Percentiles rank a stretch among this genome's conserved stretches.
Evolutionary conservation across 2,329 filamentous ascomycete species (phyloP).

Genomic region (Leptographium wingfieldii): DNA sequence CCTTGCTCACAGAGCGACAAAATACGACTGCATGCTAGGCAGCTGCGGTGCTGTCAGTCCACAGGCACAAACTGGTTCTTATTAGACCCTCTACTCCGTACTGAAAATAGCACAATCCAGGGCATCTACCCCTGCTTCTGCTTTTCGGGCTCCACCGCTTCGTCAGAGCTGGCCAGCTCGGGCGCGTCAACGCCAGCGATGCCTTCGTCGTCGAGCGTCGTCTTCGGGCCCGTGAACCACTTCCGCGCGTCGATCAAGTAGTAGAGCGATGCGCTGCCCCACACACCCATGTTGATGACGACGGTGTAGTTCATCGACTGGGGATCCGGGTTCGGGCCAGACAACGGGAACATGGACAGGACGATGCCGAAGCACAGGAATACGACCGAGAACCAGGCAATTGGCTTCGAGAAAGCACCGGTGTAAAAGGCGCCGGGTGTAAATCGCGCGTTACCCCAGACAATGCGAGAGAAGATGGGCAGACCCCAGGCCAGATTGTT

Average conservation of each 20-base stretch:
- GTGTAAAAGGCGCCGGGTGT: constrained; percentile 47
- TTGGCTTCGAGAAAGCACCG: constrained; percentile 35
- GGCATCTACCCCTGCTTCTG: no score
- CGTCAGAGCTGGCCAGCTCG: neutral
- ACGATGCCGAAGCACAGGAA: constrained; percentile 44
- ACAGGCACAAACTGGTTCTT: no score
- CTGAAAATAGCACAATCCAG: no score
- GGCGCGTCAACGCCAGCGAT: neutral
- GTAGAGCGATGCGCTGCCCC: constrained; percentile 42
- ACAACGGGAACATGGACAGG: constrained; percentile 45
- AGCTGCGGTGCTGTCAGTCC: no score
- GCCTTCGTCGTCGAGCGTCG: constrained; percentile 28
- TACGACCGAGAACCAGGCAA: constrained; percentile 38
- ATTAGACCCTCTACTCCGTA: no score
- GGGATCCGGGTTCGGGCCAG: constrained; percentile 36
- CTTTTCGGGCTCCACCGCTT: neutral
- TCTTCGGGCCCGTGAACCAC: constrained; percentile 47
- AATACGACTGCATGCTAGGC: no score
- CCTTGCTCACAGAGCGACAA: no score
- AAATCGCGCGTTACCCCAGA: constrained; percentile 47
- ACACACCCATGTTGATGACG: constrained; percentile 46
- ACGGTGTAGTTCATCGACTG: constrained; percentile 50
- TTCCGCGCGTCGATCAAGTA: constrained; percentile 44
- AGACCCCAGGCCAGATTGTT: constrained; percentile 49
- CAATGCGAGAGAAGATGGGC: constrained; percentile 43